Evolutionary conservation across 2,329 filamentous ascomycete genomes (phyloP).

Genomic region (Exophiala mesophila): DNA sequence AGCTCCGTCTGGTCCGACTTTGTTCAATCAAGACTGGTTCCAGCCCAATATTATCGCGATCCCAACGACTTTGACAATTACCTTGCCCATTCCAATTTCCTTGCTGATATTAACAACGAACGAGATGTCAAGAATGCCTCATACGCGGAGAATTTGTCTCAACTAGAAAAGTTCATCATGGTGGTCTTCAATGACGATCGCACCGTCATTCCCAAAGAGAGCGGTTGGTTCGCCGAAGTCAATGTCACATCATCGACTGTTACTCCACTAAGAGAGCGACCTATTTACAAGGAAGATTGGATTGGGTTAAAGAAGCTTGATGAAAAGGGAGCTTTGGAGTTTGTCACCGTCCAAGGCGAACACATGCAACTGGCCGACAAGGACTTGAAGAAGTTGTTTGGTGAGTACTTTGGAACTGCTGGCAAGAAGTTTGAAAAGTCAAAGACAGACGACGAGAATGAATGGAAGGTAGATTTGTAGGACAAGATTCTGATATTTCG

Average conservation of each 20-base stretch:
- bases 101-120: constrained; percentile 97
- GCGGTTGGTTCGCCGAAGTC: constrained; percentile 83
- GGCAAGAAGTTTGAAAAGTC: constrained; percentile 11
- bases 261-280: constrained; percentile 62
- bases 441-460: neutral
- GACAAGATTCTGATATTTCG: too few relatives aligned
- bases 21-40: constrained; percentile 76
- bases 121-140: constrained; percentile 63
- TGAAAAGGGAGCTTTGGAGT: constrained; percentile 70
- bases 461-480: constrained; percentile 13
- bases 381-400: constrained; percentile 61
- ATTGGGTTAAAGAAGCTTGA: constrained; percentile 77
- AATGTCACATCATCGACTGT: constrained; percentile 60
- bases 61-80: constrained; percentile 65
- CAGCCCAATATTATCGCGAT: constrained; percentile 91
- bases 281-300: constrained; percentile 88
- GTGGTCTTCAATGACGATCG: constrained; percentile 83
- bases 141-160: constrained; percentile 67
- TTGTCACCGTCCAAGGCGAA: constrained; percentile 65
- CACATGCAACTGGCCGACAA: constrained; percentile 77
- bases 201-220: constrained; percentile 85
- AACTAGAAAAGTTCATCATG: constrained; percentile 76
- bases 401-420: constrained; percentile 41
- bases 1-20: constrained; percentile 71
- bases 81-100: constrained; percentile 74